Evolutionary conservation across 768 basidiomycete genomes (phyloP).

Genomic region (Podaxis sp.): DNA sequence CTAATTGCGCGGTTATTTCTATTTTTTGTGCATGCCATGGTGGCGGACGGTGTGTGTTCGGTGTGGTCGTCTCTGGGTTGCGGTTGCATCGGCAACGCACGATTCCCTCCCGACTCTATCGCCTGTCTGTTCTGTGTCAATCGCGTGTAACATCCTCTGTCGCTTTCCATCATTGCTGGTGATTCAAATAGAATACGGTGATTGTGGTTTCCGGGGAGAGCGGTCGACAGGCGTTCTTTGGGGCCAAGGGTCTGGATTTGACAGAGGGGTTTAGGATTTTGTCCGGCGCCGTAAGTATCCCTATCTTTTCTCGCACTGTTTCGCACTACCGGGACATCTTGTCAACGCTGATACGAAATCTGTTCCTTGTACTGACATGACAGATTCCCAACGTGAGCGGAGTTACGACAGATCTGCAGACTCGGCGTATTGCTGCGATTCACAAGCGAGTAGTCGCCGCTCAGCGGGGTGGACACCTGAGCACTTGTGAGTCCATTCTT

Average conservation of each 20-base stretch:
- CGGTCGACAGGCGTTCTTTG: slow-evolving; percentile 68
- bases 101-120: slow-evolving; percentile 4
- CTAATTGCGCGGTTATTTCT: background rate
- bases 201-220: slow-evolving; percentile 75
- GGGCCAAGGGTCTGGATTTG: slow-evolving; percentile 68
- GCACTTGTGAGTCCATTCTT: slow-evolving; percentile 40
- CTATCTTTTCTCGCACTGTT: slow-evolving; percentile 1
- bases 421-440: slow-evolving; percentile 59
- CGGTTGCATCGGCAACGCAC: background rate
- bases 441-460: slow-evolving; percentile 68
- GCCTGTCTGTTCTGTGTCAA: slow-evolving; percentile 1
- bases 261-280: slow-evolving; percentile 80
- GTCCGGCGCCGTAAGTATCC: slow-evolving; percentile 66
- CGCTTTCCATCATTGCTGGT: background rate
- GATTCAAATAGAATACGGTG: slow-evolving; percentile 57
- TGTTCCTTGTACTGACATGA: slow-evolving; percentile 18
- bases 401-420: slow-evolving; percentile 70
- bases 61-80: background rate
- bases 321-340: background rate
- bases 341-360: slow-evolving; percentile 14
- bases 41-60: background rate
- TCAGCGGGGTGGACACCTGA: slow-evolving; percentile 63
- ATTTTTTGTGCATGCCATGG: background rate
- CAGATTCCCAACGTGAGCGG: slow-evolving; percentile 78
- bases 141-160: slow-evolving; percentile 7